Percentiles rank a stretch among this genome's conserved stretches.
These are phyloP conservation scores for Fonsecaea monophora DNA, from an alignment of 2,329 filamentous ascomycete species.

Conservation along the genomic window DNA sequence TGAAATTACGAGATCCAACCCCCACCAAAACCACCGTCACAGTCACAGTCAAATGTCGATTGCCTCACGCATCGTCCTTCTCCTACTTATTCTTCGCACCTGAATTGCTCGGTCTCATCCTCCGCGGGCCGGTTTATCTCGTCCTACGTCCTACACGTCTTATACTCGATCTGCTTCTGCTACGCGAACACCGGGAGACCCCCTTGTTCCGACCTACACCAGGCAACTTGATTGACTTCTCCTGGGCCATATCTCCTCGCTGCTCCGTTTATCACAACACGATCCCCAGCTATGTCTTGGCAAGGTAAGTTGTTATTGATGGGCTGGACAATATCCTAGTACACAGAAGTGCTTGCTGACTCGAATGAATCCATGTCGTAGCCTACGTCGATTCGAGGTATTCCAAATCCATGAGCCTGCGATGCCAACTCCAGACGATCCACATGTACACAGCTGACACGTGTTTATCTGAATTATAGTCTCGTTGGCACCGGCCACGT, in stretches of 20 bases:
- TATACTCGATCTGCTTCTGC: not conserved
- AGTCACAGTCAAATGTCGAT: not conserved
- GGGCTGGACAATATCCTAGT: not conserved
- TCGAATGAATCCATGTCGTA: constrained; percentile 10
- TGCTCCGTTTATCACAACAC: constrained; percentile 3
- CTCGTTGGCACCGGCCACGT: constrained; percentile 79
- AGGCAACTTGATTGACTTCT: constrained; percentile 1
- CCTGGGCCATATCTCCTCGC: constrained; percentile 6
- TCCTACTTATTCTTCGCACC: constrained; percentile 1
- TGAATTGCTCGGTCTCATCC: not conserved
- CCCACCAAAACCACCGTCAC: constrained; percentile 1
- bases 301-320: constrained; percentile 34
- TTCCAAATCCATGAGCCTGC: not conserved
- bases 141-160: not conserved
- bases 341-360: constrained; percentile 16
- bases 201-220: constrained; percentile 1
- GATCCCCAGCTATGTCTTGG: constrained; percentile 38
- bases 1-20: constrained; percentile 13
- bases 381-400: constrained; percentile 41
- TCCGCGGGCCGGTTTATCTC: not conserved
- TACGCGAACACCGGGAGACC: not conserved
- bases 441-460: constrained; percentile 9
- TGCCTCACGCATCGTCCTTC: constrained; percentile 11
- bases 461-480: constrained; percentile 55
- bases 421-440: not conserved